A percentile compares a stretch with the other conserved stretches of the same genome.
These are phyloP conservation scores for Lindgomyces ingoldianus DNA, from an alignment of 495 filamentous ascomycete species.

Conservation along the genomic window DNA sequence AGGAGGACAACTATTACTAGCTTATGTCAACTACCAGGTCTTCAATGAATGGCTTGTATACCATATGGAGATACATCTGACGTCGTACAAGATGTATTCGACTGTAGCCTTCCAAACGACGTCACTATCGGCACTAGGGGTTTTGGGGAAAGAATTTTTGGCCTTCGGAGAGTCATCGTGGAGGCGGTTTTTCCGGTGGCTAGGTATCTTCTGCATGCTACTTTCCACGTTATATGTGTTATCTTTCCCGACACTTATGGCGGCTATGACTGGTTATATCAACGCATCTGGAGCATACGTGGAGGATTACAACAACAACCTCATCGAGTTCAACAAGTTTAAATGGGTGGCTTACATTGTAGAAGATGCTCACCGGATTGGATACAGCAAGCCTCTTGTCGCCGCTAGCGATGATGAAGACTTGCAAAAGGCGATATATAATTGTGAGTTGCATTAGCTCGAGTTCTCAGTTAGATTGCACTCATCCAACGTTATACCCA, in stretches of 20 bases:
- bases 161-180: slow-evolving; percentile 9
- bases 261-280: slow-evolving; percentile 34
- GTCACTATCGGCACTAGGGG: slow-evolving; percentile 21
- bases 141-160: slow-evolving; percentile 25
- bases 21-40: slow-evolving; percentile 36
- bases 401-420: not conserved
- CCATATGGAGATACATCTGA: slow-evolving; percentile 32
- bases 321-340: slow-evolving; percentile 24
- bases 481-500: not conserved
- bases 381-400: slow-evolving; percentile 17
- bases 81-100: slow-evolving; percentile 35
- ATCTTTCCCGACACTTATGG: slow-evolving; percentile 38
- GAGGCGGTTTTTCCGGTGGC: slow-evolving; percentile 25
- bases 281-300: slow-evolving; percentile 21
- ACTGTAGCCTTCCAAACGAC: slow-evolving; percentile 34
- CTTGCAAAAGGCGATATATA: not conserved
- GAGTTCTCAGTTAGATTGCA: not conserved
- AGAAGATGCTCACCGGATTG: slow-evolving; percentile 16
- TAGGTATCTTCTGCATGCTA: slow-evolving; percentile 27
- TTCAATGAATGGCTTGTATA: slow-evolving; percentile 40
- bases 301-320: slow-evolving; percentile 10
- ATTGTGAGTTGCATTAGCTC: slow-evolving; percentile 3
- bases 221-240: slow-evolving; percentile 38
- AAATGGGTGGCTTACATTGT: not conserved
- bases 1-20: slow-evolving; percentile 38